These are phyloP conservation scores for Polytrichum formosum DNA, from an alignment of 225 moss, liverwort and hornwort species.

Conservation along the genomic window DNA sequence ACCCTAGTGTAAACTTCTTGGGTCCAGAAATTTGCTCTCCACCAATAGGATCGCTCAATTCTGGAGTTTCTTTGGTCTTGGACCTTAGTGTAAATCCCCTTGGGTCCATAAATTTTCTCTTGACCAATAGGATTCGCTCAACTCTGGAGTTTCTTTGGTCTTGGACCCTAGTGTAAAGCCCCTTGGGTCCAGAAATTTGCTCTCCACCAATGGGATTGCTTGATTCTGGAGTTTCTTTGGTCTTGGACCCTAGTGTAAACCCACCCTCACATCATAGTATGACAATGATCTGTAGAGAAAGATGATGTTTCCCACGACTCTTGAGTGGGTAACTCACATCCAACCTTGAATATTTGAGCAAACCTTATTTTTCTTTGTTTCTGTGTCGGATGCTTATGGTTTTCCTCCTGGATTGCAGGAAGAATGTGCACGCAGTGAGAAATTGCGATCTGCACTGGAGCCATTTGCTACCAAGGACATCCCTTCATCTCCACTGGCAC, in stretches of 20 bases:
- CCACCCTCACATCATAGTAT: not conserved
- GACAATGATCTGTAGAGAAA: not conserved
- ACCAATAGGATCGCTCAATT: too few species aligned
- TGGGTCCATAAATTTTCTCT: too few species aligned
- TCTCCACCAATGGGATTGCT: too few species aligned
- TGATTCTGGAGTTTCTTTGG: too few species aligned
- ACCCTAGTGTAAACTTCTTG: too few species aligned
- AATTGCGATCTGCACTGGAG: slow-evolving; percentile 52
- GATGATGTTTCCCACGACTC: not conserved
- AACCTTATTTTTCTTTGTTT: not conserved
- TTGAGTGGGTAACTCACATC: not conserved
- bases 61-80: too few species aligned
- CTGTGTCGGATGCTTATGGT: not conserved
- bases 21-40: too few species aligned
- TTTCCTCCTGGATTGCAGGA: slow-evolving; percentile 45
- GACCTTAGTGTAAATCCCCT: too few species aligned
- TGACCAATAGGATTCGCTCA: too few species aligned
- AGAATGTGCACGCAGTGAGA: slow-evolving; percentile 91
- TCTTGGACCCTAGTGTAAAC: not conserved
- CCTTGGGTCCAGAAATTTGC: too few species aligned
- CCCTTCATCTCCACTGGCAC: slow-evolving; percentile 14
- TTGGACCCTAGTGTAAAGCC: too few species aligned
- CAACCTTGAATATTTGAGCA: not conserved
- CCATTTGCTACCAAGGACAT: slow-evolving; percentile 18
- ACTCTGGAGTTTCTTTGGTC: too few species aligned